Conservation (phyloP, 75 land plant species). For the Selaginella moellendorffii region DNA sequence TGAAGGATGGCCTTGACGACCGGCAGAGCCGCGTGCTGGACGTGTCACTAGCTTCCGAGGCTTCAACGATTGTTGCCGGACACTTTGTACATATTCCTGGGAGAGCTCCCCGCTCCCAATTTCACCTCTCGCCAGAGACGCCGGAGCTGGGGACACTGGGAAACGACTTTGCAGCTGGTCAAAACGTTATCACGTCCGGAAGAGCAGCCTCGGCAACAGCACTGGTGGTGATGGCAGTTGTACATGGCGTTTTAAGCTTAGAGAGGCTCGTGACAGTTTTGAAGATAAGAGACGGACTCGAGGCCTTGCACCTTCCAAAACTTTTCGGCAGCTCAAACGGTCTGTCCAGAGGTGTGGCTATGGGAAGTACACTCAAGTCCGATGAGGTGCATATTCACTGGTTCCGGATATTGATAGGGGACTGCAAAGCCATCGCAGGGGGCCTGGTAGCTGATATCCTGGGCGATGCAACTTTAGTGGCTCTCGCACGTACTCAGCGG, state of each 20-base stretch:
- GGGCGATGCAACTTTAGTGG: slow-evolving; percentile 60
- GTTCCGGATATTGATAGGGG: slow-evolving; percentile 81
- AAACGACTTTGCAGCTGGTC: slow-evolving; percentile 43
- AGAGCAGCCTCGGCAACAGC: slow-evolving; percentile 75
- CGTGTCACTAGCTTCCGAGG: slow-evolving; percentile 65
- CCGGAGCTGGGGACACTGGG: slow-evolving; percentile 42
- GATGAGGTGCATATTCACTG: slow-evolving; percentile 65
- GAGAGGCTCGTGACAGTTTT: slow-evolving; percentile 68
- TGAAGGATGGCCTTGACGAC: slow-evolving; percentile 81
- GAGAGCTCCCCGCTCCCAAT: slow-evolving; percentile 64
- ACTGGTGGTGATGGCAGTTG: slow-evolving; percentile 46
- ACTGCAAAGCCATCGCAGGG: slow-evolving; percentile 57
- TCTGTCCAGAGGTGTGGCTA: slow-evolving; percentile 4
- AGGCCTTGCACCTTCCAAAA: slow-evolving; percentile 44
- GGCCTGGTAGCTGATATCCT: slow-evolving; percentile 74
- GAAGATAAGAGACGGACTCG: slow-evolving; percentile 65
- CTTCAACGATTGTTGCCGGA: slow-evolving; percentile 37
- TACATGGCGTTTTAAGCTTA: slow-evolving; percentile 58
- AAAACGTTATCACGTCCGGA: slow-evolving; percentile 27
- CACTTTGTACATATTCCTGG: slow-evolving; percentile 35
- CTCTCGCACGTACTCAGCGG: slow-evolving; percentile 68
- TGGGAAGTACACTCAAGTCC: slow-evolving; percentile 36
- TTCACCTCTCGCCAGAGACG: slow-evolving; percentile 60
- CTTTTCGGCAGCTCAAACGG: slow-evolving; percentile 52
- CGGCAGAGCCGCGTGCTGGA: slow-evolving; percentile 68